Evolutionary conservation across 202 grass and related monocot species (phyloP).

Genomic region (Alloteropsis angusta): DNA sequence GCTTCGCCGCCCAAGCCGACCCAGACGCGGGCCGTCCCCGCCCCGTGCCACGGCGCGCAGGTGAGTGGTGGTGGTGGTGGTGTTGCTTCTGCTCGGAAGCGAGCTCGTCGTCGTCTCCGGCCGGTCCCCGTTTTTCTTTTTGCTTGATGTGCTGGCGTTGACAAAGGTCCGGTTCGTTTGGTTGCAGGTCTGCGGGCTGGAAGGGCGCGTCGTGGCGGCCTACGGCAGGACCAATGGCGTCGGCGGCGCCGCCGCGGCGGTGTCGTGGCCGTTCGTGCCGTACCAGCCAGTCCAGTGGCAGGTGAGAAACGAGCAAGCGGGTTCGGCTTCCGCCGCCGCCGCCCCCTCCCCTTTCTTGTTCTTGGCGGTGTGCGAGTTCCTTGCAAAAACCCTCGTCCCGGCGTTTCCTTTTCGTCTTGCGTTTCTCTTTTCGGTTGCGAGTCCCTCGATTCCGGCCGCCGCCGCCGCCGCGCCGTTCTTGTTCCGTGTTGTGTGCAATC

Average conservation of each 20-base stretch:
- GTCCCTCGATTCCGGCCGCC: not conserved
- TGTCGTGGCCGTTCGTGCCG: constrained; percentile 10
- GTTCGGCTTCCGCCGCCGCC: not conserved
- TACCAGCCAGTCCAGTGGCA: constrained; percentile 26
- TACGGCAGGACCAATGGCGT: not conserved
- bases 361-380: not conserved
- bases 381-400: not conserved
- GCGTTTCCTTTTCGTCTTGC: not conserved
- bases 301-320: constrained; percentile 1
- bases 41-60: not conserved
- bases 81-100: not conserved
- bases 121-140: not conserved
- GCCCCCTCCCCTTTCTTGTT: not conserved
- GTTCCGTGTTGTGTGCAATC: not conserved
- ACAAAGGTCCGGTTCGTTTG: not conserved
- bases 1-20: not conserved
- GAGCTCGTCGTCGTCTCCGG: not conserved
- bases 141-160: not conserved
- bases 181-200: constrained; percentile 21
- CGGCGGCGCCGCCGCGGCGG: not conserved
- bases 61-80: not conserved
- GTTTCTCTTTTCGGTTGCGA: not conserved
- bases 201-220: not conserved
- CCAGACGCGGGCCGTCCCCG: not conserved
- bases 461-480: not conserved